Conservation (phyloP, 2,329 filamentous ascomycete genomes). For the Aspergillus sp. region DNA sequence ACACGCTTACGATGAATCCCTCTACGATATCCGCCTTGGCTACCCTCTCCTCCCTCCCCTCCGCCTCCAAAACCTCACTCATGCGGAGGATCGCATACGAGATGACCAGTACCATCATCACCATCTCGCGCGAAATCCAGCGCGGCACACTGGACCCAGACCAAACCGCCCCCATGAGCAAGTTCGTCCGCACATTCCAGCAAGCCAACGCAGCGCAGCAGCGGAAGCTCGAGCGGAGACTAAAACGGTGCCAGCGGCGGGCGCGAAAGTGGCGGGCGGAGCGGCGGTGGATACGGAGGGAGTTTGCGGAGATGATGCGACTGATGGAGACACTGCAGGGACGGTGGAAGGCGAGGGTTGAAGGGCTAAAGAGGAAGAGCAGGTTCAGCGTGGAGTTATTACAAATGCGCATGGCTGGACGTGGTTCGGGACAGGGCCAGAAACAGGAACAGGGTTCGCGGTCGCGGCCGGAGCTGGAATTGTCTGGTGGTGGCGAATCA, state of each 20-base stretch:
- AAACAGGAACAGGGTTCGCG: constrained; percentile 10
- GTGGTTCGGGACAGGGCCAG: not conserved
- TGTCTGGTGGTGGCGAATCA: not conserved
- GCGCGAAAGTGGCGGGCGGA: constrained; percentile 25
- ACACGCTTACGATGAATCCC: not conserved
- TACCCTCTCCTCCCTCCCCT: constrained; percentile 25
- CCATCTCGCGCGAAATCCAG: constrained; percentile 32
- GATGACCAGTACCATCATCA: constrained; percentile 35
- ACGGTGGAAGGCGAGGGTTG: not conserved
- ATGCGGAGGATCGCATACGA: constrained; percentile 36
- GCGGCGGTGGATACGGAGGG: constrained; percentile 24
- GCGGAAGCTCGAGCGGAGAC: constrained; percentile 25
- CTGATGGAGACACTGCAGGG: constrained; percentile 17
- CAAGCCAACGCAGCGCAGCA: constrained; percentile 24
- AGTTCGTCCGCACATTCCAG: constrained; percentile 32
- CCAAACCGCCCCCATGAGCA: constrained; percentile 33
- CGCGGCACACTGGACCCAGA: constrained; percentile 27
- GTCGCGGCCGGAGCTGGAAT: constrained; percentile 20
- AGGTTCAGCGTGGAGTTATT: not conserved
- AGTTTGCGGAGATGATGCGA: constrained; percentile 27
- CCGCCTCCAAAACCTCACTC: constrained; percentile 27
- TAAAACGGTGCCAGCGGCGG: constrained; percentile 23
- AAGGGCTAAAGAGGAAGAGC: not conserved
- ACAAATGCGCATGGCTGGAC: not conserved
- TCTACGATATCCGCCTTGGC: not conserved